phyloP scores from a whole-genome alignment of 805 yeast genomes.

The Torulaspora quercuum region DNA sequence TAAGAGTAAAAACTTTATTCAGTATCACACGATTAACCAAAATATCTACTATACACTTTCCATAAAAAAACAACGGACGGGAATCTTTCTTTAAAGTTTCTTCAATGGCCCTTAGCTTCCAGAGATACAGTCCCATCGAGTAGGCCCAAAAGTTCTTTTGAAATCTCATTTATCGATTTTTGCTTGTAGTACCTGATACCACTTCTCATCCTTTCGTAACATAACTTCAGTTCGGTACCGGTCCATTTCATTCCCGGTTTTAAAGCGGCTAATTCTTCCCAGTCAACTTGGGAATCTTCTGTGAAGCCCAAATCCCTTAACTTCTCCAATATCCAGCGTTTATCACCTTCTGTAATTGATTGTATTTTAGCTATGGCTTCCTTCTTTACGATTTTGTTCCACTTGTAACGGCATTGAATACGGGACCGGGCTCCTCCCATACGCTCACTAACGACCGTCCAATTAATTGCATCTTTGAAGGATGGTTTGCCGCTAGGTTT shows the following conservation, averaged over 20 bases:
- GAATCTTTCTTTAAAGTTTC: no score
- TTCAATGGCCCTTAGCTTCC: slow-evolving; percentile 17
- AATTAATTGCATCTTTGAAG: slow-evolving; percentile 56
- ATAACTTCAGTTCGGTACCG: slow-evolving; percentile 56
- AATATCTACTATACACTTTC: slow-evolving; percentile 8
- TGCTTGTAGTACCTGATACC: slow-evolving; percentile 48
- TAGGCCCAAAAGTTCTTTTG: slow-evolving; percentile 30
- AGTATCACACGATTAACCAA: neutral
- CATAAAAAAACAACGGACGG: no score
- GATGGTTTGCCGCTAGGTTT: slow-evolving; percentile 26
- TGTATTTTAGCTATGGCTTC: slow-evolving; percentile 47
- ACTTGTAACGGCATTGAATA: slow-evolving; percentile 92
- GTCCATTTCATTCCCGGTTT: slow-evolving; percentile 50
- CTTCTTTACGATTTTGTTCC: slow-evolving; percentile 76
- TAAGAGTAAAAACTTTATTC: no score
- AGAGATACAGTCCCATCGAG: slow-evolving; percentile 21
- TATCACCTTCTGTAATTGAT: slow-evolving; percentile 45
- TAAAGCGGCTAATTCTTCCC: slow-evolving; percentile 51
- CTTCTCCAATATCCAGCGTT: slow-evolving; percentile 48
- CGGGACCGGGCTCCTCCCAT: slow-evolving; percentile 89
- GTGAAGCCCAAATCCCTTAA: slow-evolving; percentile 44
- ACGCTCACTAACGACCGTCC: slow-evolving; percentile 87
- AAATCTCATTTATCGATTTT: slow-evolving; percentile 38
- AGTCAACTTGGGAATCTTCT: slow-evolving; percentile 46
- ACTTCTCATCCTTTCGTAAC: slow-evolving; percentile 57